Evolutionary conservation across 176 grass and related monocot species (phyloP), one percentile per base, ranked within the genome.

Genomic region (Echinochloa phyllopogon): DNA sequence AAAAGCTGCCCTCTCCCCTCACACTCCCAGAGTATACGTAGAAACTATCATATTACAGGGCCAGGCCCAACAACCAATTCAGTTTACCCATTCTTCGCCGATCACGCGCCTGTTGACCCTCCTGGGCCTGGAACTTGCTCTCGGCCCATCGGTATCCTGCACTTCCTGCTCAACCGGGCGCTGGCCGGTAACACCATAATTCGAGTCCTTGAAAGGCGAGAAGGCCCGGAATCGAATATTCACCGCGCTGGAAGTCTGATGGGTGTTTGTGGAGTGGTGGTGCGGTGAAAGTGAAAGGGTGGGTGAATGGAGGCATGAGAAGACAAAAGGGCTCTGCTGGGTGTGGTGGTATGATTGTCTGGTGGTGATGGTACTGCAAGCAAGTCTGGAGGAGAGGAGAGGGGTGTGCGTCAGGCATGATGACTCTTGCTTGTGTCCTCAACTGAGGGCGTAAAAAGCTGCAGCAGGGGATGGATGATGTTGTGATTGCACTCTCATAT

Each of bases 191-290:
- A 48, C 9, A 48, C n/a, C n/a, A 55, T 81, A 85, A 70, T 81
- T 76, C 17, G 72, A 82, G 58, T 78, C 79, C 73, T 56, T 78
- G 73, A 78, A 58, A 78, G 39, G 57, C 25, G 72, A 41, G 72
- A 38, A 82, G 15, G 27, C 4, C 1, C 1, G 41, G 59, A 81
- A 80, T 85, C 29, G 59, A 81, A 80, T 85, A 67, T 80, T 81
- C 36, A 39, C 18, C 10, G 9, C 45, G n/a, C n/a, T n/a, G n/a
- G n/a, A 60, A 20, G 24, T 14, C 27, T 25, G 40, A 5, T 47
- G 41, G 29, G 29, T 33, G 29, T 33, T 33, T 33, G 29, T 33
- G 41, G 47, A 5, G 1, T 63, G 55, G 13, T 48, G 36, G 47
- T 27, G 67, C 15, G 48, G 50, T 77, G 74, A 77, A 48, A n/a